These are phyloP conservation scores for Vicia villosa DNA, from an alignment of 306 rosid genomes.

Conservation along the genomic window DNA sequence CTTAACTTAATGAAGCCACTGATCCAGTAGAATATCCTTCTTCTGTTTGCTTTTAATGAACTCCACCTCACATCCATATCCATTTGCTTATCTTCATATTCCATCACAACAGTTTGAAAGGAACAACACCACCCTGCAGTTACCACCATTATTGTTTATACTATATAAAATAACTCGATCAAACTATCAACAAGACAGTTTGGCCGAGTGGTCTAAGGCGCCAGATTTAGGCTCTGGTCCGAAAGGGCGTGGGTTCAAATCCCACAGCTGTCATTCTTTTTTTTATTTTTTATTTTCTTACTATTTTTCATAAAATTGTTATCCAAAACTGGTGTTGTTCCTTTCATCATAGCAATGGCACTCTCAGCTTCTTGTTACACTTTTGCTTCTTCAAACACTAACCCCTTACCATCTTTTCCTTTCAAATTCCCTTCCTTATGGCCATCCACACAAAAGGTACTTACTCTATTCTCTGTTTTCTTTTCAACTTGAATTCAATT, in stretches of 20 bases:
- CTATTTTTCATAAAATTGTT: not conserved
- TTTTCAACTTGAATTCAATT: not conserved
- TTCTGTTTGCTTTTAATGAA: not conserved
- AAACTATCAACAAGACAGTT: constrained; percentile 42
- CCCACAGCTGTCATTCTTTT: constrained; percentile 70
- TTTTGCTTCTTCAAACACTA: constrained; percentile 40
- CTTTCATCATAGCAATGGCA: constrained; percentile 44
- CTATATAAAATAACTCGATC: rapidly evolving
- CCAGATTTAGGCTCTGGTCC: constrained; percentile 99
- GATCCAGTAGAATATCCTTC: not conserved
- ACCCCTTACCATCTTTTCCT: constrained; percentile 49
- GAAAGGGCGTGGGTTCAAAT: constrained; percentile 96
- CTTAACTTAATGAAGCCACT: not conserved
- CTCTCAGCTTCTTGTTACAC: constrained; percentile 44
- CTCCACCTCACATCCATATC: not conserved
- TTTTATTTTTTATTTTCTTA: not conserved
- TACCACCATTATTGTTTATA: not conserved
- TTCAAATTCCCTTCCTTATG: constrained; percentile 73
- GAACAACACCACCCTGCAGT: not conserved
- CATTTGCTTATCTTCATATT: constrained; percentile 21
- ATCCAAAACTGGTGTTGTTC: not conserved
- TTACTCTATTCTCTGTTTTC: not conserved
- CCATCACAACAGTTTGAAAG: not conserved
- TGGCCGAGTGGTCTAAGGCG: constrained; percentile 99
- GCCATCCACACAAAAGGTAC: constrained; percentile 72